These are phyloP conservation scores for Arabis hirsuta DNA, from an alignment of 345 rosid genomes.

Conservation along the genomic window DNA sequence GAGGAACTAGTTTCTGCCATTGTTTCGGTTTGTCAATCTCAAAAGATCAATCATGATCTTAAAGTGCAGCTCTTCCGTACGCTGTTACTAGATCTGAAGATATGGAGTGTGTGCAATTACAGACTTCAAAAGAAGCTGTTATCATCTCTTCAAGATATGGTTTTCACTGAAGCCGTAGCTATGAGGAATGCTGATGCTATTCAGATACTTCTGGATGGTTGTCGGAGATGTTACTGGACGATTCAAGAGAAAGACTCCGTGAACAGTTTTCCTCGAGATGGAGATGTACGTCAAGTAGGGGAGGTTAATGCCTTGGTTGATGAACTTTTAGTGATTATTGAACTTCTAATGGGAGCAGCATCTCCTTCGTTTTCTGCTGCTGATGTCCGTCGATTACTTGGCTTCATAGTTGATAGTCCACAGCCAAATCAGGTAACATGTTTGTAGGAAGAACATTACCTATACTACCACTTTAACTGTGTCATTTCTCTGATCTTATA, in stretches of 20 bases:
- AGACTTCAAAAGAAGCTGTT: constrained; percentile 93
- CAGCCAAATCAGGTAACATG: constrained; percentile 88
- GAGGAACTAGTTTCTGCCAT: constrained; percentile 97
- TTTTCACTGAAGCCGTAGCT: constrained; percentile 81
- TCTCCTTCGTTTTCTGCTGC: constrained; percentile 65
- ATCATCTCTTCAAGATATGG: constrained; percentile 94
- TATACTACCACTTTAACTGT: background rate
- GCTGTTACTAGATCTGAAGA: constrained; percentile 78
- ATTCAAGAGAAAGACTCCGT: constrained; percentile 82
- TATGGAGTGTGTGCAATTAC: constrained; percentile 95
- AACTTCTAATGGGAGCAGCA: constrained; percentile 89
- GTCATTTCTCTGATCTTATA: constrained; percentile 3
- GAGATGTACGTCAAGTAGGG: constrained; percentile 70
- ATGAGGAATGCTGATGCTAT: constrained; percentile 97
- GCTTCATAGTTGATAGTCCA: constrained; percentile 89
- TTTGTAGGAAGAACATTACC: background rate
- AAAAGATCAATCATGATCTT: constrained; percentile 74
- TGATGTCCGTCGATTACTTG: constrained; percentile 80
- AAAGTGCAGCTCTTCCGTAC: constrained; percentile 91
- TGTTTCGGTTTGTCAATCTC: constrained; percentile 81
- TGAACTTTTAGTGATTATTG: constrained; percentile 94
- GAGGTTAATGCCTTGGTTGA: constrained; percentile 97
- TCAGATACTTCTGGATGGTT: constrained; percentile 94
- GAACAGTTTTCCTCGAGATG: constrained; percentile 54
- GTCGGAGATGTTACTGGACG: constrained; percentile 96